Conservation (phyloP, 805 yeast genomes). For the Torulaspora microellipsoides region DNA sequence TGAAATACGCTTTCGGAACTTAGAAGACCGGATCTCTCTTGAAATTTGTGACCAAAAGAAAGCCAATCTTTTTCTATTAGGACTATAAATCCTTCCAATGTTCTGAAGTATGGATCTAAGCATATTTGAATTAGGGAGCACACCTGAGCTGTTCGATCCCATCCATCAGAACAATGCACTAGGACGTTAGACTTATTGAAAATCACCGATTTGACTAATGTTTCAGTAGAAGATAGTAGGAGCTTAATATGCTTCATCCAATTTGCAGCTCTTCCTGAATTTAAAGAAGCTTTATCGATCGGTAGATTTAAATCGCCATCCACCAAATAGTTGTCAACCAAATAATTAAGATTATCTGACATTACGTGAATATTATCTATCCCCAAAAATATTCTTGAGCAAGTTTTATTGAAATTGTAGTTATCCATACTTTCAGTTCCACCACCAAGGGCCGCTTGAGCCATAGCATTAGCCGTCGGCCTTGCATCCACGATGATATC, state of each 20-base stretch:
- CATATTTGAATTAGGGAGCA: conserved; percentile 80
- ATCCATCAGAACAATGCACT: conserved; percentile 96
- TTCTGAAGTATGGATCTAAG: conserved; percentile 84
- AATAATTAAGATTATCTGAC: conserved; percentile 71
- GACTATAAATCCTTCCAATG: conserved; percentile 79
- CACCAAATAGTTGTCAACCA: conserved; percentile 53
- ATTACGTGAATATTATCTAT: conserved; percentile 95
- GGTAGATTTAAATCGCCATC: conserved; percentile 60
- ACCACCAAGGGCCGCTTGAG: conserved; percentile 96
- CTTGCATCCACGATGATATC: conserved; percentile 86
- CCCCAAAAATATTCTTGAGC: conserved; percentile 69
- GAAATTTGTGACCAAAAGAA: conserved; percentile 87
- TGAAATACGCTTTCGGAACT: conserved; percentile 48
- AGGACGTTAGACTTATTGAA: conserved; percentile 77
- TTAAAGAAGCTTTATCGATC: conserved; percentile 51
- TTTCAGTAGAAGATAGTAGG: conserved; percentile 68
- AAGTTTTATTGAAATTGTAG: conserved; percentile 55
- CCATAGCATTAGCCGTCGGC: conserved; percentile 92
- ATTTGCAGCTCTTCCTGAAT: conserved; percentile 47
- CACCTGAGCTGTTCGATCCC: conserved; percentile 95
- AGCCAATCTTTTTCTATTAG: conserved; percentile 94
- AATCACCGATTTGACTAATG: conserved; percentile 75
- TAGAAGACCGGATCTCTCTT: conserved; percentile 77
- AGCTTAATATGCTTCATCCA: conserved; percentile 76
- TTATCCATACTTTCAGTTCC: conserved; percentile 93